Percentiles rank a stretch among this genome's conserved stretches.
These are phyloP conservation scores for Crithidia fasciculata DNA, from an alignment of 208 protist species.

Conservation along the genomic window DNA sequence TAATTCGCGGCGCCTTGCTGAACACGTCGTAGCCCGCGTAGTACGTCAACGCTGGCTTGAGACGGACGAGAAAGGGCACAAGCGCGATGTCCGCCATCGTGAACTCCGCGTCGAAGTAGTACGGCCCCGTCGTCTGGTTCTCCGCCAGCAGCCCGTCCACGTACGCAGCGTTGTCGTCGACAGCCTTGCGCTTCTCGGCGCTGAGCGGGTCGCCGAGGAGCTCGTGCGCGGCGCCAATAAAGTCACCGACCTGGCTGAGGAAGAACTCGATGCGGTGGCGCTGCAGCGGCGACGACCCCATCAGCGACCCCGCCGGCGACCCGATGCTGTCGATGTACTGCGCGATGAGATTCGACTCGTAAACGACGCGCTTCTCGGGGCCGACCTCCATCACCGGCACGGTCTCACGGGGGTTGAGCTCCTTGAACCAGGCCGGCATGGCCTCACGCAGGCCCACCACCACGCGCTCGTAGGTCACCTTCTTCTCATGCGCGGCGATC, in stretches of 20 bases:
- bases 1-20: slow-evolving; percentile 62
- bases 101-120: slow-evolving; percentile 73
- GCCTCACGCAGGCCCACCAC: slow-evolving; percentile 45
- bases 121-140: slow-evolving; percentile 63
- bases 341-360: slow-evolving; percentile 76
- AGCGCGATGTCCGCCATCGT: slow-evolving; percentile 78
- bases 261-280: slow-evolving; percentile 81
- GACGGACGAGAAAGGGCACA: slow-evolving; percentile 73
- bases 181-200: slow-evolving; percentile 51
- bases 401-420: slow-evolving; percentile 76
- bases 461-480: slow-evolving; percentile 54
- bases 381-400: slow-evolving; percentile 70
- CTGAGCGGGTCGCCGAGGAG: slow-evolving; percentile 63
- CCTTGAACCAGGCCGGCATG: slow-evolving; percentile 81
- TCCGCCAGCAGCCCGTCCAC: slow-evolving; percentile 68
- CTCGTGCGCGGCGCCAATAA: slow-evolving; percentile 52
- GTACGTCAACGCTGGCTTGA: slow-evolving; percentile 58
- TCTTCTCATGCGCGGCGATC: slow-evolving; percentile 67
- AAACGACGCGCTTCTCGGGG: slow-evolving; percentile 41
- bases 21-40: slow-evolving; percentile 76
- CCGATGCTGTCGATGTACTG: slow-evolving; percentile 71
- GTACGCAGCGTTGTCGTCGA: slow-evolving; percentile 65
- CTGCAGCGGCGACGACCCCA: slow-evolving; percentile 52
- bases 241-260: slow-evolving; percentile 57
- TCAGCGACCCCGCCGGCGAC: slow-evolving; percentile 32